Percentiles rank a stretch among this genome's conserved stretches.
Conservation (phyloP, 2,329 filamentous ascomycete species). For the Aspergillus intermedius region DNA sequence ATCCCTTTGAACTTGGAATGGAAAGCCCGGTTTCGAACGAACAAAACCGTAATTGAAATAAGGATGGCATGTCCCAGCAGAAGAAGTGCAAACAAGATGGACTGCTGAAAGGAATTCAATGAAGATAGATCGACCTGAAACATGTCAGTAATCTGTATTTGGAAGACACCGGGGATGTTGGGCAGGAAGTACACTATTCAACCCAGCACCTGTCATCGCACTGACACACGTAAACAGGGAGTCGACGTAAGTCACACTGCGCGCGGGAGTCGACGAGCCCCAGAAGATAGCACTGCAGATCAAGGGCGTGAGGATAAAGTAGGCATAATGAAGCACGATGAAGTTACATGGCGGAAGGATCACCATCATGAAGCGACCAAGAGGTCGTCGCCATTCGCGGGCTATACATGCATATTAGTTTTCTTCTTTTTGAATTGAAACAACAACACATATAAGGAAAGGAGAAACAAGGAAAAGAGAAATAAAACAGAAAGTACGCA, state of each 20-base stretch:
- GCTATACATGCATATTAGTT: conserved; percentile 9
- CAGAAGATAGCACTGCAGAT: conserved; percentile 56
- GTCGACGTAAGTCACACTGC: conserved; percentile 55
- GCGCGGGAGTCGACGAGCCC: conserved; percentile 44
- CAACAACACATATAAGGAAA: background rate
- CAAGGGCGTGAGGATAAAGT: conserved; percentile 55
- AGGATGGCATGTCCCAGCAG: conserved; percentile 62
- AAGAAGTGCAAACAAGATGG: conserved; percentile 58
- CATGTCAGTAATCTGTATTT: conserved; percentile 2
- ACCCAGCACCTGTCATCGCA: conserved; percentile 60
- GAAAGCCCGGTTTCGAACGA: conserved; percentile 56
- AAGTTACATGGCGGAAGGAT: conserved; percentile 47
- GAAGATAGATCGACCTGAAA: conserved; percentile 44
- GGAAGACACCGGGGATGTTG: conserved; percentile 18
- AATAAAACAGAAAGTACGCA: background rate
- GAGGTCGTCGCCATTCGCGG: conserved; percentile 12
- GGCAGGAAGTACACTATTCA: conserved; percentile 50
- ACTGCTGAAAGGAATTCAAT: conserved; percentile 63
- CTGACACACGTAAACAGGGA: conserved; percentile 61
- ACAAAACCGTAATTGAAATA: conserved; percentile 59
- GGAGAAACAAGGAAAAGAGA: background rate
- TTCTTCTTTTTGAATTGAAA: background rate
- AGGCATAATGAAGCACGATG: conserved; percentile 60
- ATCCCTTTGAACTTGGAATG: conserved; percentile 54
- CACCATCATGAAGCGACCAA: conserved; percentile 18